Conservation (phyloP, 345 rosid species). For the Noccaea caerulescens region DNA sequence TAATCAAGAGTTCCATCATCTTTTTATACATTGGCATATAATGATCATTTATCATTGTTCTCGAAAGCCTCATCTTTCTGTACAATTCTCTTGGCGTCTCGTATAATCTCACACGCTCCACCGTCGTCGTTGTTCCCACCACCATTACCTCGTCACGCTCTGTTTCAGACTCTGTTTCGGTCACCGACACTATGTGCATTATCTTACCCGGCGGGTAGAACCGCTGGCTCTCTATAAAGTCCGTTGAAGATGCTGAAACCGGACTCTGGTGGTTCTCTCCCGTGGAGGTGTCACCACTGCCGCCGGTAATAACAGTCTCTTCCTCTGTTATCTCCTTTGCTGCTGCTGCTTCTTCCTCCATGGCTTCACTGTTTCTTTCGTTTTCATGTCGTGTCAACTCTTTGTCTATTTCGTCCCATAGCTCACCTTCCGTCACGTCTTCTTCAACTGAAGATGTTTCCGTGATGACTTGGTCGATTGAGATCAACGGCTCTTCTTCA, state of each 20-base stretch:
- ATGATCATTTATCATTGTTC: conserved; percentile 94
- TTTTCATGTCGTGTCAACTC: conserved; percentile 73
- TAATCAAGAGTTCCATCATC: conserved; percentile 81
- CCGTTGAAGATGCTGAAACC: conserved; percentile 45
- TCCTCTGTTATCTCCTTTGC: conserved; percentile 77
- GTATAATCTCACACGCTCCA: conserved; percentile 59
- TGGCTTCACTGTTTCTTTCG: conserved; percentile 57
- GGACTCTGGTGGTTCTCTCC: conserved; percentile 49
- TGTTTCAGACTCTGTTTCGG: conserved; percentile 44
- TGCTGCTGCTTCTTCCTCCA: conserved; percentile 79
- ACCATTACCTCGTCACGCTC: conserved; percentile 32
- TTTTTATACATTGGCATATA: conserved; percentile 95
- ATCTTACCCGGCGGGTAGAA: conserved; percentile 92
- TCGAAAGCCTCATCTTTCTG: conserved; percentile 84
- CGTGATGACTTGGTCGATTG: conserved; percentile 45
- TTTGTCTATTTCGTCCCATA: conserved; percentile 89
- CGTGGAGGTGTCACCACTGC: conserved; percentile 37
- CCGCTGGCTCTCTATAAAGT: conserved; percentile 61
- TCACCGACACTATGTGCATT: conserved; percentile 70
- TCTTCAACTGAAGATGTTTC: conserved; percentile 52
- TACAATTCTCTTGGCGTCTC: conserved; percentile 90
- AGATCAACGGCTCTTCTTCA: conserved; percentile 72
- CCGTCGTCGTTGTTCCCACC: conserved; percentile 20
- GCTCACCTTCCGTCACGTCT: conserved; percentile 67
- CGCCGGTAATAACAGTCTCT: conserved; percentile 51